phyloP scores from a whole-genome alignment of 2,329 filamentous ascomycete species.

The Diplodia scrobiculata region DNA sequence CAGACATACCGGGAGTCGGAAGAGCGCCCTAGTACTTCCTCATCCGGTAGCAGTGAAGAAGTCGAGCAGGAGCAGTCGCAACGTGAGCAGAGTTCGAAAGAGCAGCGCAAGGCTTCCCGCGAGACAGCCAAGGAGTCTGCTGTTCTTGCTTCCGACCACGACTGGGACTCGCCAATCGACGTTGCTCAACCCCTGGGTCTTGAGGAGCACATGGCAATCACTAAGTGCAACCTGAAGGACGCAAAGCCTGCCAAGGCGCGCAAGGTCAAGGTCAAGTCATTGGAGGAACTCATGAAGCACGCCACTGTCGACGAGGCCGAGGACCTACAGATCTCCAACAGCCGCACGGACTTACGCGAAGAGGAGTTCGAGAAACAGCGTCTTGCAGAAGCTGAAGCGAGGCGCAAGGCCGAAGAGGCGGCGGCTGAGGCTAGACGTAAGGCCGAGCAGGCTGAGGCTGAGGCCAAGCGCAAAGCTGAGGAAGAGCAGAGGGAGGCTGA shows the following conservation, averaged over 20 bases:
- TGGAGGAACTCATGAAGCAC: neutral
- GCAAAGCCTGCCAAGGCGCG: neutral
- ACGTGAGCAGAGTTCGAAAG: neutral
- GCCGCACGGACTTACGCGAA: slow-evolving; percentile 1
- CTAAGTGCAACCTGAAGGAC: neutral
- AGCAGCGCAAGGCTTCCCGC: too few relatives aligned
- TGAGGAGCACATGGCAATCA: too few relatives aligned
- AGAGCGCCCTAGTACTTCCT: slow-evolving; percentile 14
- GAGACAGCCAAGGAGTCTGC: too few relatives aligned
- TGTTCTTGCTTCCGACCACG: too few relatives aligned
- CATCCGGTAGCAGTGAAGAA: neutral
- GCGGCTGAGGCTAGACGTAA: neutral
- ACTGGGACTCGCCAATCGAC: too few relatives aligned
- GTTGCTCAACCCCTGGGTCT: too few relatives aligned
- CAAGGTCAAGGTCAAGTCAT: neutral
- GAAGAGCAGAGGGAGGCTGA: neutral
- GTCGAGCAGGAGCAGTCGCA: neutral
- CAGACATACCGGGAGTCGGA: slow-evolving; percentile 8
- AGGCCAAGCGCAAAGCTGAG: neutral
- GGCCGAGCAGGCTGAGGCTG: neutral
- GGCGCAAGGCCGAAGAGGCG: neutral
- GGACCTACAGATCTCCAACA: slow-evolving; percentile 9
- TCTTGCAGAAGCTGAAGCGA: slow-evolving; percentile 4
- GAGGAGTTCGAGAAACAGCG: slow-evolving; percentile 7
- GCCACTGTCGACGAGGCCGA: neutral